A percentile compares a stretch with the other conserved stretches of the same genome.
Evolutionary conservation across 192 early-diverging fungal species (phyloP).

Genomic region (Podila horticola): DNA sequence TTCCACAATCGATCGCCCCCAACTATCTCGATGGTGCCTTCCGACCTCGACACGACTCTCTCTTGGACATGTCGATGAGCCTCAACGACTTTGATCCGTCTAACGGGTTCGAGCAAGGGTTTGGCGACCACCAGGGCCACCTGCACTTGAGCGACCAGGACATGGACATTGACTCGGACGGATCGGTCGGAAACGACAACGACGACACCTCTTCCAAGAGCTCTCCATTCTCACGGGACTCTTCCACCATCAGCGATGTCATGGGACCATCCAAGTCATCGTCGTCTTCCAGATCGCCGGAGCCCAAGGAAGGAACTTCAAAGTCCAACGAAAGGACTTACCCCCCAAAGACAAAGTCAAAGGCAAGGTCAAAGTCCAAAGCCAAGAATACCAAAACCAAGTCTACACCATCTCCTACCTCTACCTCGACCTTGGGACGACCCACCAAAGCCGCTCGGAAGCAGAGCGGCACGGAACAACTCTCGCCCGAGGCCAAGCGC

Average conservation of each 20-base stretch:
- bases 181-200: constrained; percentile 16
- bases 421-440: background rate
- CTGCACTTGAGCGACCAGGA: constrained; percentile 28
- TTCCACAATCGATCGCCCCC: constrained; percentile 2
- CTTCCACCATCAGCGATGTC: constrained; percentile 2
- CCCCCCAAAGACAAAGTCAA: background rate
- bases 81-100: background rate
- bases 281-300: constrained; percentile 6
- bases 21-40: background rate
- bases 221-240: constrained; percentile 18
- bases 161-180: constrained; percentile 38
- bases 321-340: background rate
- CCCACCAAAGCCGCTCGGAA: constrained; percentile 12
- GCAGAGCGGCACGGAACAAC: constrained; percentile 17
- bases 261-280: background rate
- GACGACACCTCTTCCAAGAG: background rate
- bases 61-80: background rate
- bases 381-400: background rate
- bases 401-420: background rate
- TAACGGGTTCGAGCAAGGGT: background rate
- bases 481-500: constrained; percentile 38
- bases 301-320: background rate
- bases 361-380: background rate
- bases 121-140: background rate
- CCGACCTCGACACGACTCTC: background rate